Base-by-base conservation (phyloP, 805 yeast genomes). In the Nematodospora valgi region DNA sequence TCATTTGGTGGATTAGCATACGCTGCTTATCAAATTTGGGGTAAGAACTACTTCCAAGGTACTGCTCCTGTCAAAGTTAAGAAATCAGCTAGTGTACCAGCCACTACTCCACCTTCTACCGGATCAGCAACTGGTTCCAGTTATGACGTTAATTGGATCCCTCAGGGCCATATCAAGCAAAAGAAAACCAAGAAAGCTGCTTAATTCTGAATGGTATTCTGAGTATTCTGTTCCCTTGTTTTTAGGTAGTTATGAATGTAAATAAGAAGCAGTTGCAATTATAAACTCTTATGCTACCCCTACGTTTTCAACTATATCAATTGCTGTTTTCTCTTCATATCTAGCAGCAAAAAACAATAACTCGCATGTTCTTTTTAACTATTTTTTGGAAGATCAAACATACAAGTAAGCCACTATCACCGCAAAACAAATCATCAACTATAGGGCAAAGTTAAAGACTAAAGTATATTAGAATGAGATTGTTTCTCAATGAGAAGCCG, bases 401-500 rank as follows among this genome's bases (percentile, higher is more conserved):
- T n/a, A n/a, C n/a, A n/a, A n/a, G n/a, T n/a, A n/a, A n/a, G n/a
- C n/a, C n/a, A n/a, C n/a, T n/a, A n/a, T n/a, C n/a, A n/a, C n/a
- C 23, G 10, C 7, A 21, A 21, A 21, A 21, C 7, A 21, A 21
- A 21, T 21, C n/a, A n/a, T n/a, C n/a, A n/a, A n/a, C n/a, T n/a
- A n/a, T n/a, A n/a, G n/a, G n/a, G n/a, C n/a, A n/a, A n/a, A n/a
- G n/a, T n/a, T n/a, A n/a, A n/a, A n/a, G n/a, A n/a, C n/a, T n/a
- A n/a, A n/a, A n/a, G n/a, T n/a, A 16, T 5, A 19, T 15, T 7
- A 23, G 28, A 19, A 84, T 85, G 88, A 72, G 64, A 54, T 70
- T 85, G 9, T 78, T 68, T 55, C 67, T 83, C 35, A 76, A 82
- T 37, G 74, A 70, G 38, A 55, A 66, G 22, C 91, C 93, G 2